These are phyloP conservation scores for Dipodascus geniculatus DNA, from an alignment of 805 yeast genomes.

Conservation along the genomic window DNA sequence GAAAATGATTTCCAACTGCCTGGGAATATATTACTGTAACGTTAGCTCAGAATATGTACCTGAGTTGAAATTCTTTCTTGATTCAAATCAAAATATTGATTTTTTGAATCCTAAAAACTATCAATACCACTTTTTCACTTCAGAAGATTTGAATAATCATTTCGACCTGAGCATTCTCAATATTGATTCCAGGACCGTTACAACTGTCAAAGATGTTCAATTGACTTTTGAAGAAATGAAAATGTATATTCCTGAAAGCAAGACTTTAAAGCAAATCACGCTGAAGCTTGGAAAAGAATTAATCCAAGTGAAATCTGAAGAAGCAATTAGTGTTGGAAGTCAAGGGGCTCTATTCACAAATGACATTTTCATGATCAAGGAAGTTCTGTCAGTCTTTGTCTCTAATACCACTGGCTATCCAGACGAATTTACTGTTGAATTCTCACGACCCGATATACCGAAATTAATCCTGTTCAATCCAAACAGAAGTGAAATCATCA, in stretches of 20 bases:
- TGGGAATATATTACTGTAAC: conserved; percentile 38
- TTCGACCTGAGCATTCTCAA: conserved; percentile 31
- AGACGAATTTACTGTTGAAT: conserved; percentile 37
- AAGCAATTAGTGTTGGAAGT: conserved; percentile 9
- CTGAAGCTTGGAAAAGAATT: conserved; percentile 60
- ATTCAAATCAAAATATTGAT: conserved; percentile 14
- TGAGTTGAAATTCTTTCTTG: conserved; percentile 17
- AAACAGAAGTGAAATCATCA: conserved; percentile 13
- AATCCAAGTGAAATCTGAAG: conserved; percentile 35
- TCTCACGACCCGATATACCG: conserved; percentile 1
- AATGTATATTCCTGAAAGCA: conserved; percentile 16
- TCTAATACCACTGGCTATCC: conserved; percentile 36
- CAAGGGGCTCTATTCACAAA: conserved; percentile 12
- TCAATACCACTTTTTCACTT: conserved; percentile 32
- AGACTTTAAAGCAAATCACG: conserved; percentile 45
- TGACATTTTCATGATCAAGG: conserved; percentile 32
- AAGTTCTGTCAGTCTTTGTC: conserved; percentile 30
- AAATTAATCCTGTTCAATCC: conserved; percentile 5
- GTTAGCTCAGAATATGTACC: conserved; percentile 23
- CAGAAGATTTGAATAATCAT: conserved; percentile 34
- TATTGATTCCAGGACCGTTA: conserved; percentile 31
- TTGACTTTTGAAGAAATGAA: conserved; percentile 4
- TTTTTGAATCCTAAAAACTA: conserved; percentile 16
- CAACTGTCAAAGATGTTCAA: conserved; percentile 23
- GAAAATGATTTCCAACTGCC: conserved; percentile 40